These are phyloP conservation scores for Antrodiella citrinella DNA, from an alignment of 768 basidiomycete genomes.

Conservation along the genomic window DNA sequence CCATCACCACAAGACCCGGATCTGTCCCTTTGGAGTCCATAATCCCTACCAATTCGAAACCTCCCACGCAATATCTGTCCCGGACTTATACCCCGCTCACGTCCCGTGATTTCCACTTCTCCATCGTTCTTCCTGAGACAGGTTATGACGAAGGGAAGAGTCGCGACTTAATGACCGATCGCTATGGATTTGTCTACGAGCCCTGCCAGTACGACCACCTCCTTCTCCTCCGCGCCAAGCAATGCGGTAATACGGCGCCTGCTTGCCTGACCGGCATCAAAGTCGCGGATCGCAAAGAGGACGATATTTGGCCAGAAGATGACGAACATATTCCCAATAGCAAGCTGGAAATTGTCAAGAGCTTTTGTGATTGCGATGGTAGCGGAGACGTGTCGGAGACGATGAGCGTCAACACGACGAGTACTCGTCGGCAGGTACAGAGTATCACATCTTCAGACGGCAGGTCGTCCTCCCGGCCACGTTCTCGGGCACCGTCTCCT, in stretches of 20 bases:
- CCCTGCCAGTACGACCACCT: constrained; percentile 75
- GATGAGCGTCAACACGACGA: constrained; percentile 13
- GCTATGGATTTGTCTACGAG: constrained; percentile 89
- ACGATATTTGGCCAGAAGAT: constrained; percentile 69
- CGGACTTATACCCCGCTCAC: constrained; percentile 67
- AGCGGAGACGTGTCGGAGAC: constrained; percentile 14
- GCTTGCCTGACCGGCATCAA: constrained; percentile 83
- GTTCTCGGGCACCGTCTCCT: constrained; percentile 31
- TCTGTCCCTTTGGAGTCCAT: constrained; percentile 74
- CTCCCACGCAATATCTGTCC: constrained; percentile 79
- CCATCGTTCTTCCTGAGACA: constrained; percentile 39
- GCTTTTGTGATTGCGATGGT: constrained; percentile 33
- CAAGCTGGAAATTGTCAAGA: constrained; percentile 31
- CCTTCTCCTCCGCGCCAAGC: constrained; percentile 62
- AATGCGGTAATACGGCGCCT: constrained; percentile 68
- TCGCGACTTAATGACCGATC: constrained; percentile 65
- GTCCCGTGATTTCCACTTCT: constrained; percentile 66
- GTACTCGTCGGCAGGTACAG: constrained; percentile 16
- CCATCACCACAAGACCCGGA: constrained; percentile 18
- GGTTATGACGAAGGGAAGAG: constrained; percentile 21
- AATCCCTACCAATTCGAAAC: constrained; percentile 71
- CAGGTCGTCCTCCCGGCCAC: constrained; percentile 15
- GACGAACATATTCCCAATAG: constrained; percentile 35
- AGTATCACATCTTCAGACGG: constrained; percentile 8
- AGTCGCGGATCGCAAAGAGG: constrained; percentile 77